A percentile compares a stretch with the other conserved stretches of the same genome.
Evolutionary conservation across 2,329 filamentous ascomycete species (phyloP).

Genomic region (Ophiostoma pallidulum): DNA sequence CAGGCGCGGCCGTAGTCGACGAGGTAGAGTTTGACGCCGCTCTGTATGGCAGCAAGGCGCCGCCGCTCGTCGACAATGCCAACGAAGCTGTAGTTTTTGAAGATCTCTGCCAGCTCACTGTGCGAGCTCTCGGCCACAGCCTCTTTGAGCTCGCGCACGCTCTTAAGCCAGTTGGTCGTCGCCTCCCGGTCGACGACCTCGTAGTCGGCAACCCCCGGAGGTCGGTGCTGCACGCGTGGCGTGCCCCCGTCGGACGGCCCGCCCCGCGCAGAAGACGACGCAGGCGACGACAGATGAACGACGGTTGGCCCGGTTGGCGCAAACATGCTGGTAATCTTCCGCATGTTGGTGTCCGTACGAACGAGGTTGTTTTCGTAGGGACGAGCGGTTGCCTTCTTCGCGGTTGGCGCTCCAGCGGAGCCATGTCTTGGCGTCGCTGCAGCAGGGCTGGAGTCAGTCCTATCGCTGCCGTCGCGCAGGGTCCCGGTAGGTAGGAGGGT

Average conservation of each 20-base stretch:
- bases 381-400: conserved; percentile 34
- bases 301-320: conserved; percentile 37
- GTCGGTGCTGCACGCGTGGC: conserved; percentile 5
- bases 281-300: conserved; percentile 7
- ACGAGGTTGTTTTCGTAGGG: conserved; percentile 81
- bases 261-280: conserved; percentile 14
- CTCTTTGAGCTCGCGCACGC: conserved; percentile 73
- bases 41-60: conserved; percentile 85
- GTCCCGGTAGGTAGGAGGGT: conserved; percentile 53
- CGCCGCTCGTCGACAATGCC: conserved; percentile 82
- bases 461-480: conserved; percentile 3
- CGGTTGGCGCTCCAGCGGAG: conserved; percentile 30
- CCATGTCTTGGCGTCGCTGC: conserved; percentile 19
- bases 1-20: conserved; percentile 84
- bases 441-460: conserved; percentile 14
- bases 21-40: conserved; percentile 83
- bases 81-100: conserved; percentile 84
- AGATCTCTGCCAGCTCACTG: conserved; percentile 74
- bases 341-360: conserved; percentile 75
- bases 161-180: conserved; percentile 65
- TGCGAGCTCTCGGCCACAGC: conserved; percentile 76
- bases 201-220: conserved; percentile 54
- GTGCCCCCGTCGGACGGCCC: background rate
- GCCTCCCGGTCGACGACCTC: conserved; percentile 60
- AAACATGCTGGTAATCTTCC: conserved; percentile 97